phyloP scores from a whole-genome alignment of 768 basidiomycete species.

The Crucibulum laeve region DNA sequence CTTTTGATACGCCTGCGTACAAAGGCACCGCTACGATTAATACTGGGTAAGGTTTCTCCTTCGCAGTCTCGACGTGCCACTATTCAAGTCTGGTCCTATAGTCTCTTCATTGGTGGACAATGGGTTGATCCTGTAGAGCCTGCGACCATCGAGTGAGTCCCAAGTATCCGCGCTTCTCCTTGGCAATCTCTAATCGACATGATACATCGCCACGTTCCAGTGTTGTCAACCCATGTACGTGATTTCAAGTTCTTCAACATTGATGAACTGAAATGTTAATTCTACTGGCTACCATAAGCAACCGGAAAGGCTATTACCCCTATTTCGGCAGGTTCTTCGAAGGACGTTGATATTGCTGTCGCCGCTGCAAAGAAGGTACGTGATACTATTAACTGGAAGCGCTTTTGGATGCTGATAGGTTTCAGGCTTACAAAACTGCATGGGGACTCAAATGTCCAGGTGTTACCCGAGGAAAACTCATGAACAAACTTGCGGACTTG shows the following conservation, averaged over 20 bases:
- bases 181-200: not conserved
- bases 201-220: conserved; percentile 25
- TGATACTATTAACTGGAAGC: not conserved
- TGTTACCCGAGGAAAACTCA: conserved; percentile 16
- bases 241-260: not conserved
- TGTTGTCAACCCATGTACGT: conserved; percentile 48
- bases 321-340: conserved; percentile 44
- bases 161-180: conserved; percentile 1
- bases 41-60: conserved; percentile 14
- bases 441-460: conserved; percentile 68
- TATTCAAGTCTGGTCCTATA: no score
- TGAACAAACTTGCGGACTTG: conserved; percentile 27
- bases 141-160: conserved; percentile 16
- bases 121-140: conserved; percentile 19
- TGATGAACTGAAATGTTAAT: not conserved
- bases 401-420: not conserved
- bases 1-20: conserved; percentile 14
- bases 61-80: not conserved
- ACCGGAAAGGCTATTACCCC: conserved; percentile 52
- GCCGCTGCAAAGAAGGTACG: conserved; percentile 44
- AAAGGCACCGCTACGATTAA: conserved; percentile 15
- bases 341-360: conserved; percentile 51
- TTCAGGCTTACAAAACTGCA: conserved; percentile 39
- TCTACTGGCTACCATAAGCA: conserved; percentile 30
- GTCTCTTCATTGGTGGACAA: conserved; percentile 17